phyloP scores from a whole-genome alignment of 768 basidiomycete genomes.

The Tulasnella sp. region DNA sequence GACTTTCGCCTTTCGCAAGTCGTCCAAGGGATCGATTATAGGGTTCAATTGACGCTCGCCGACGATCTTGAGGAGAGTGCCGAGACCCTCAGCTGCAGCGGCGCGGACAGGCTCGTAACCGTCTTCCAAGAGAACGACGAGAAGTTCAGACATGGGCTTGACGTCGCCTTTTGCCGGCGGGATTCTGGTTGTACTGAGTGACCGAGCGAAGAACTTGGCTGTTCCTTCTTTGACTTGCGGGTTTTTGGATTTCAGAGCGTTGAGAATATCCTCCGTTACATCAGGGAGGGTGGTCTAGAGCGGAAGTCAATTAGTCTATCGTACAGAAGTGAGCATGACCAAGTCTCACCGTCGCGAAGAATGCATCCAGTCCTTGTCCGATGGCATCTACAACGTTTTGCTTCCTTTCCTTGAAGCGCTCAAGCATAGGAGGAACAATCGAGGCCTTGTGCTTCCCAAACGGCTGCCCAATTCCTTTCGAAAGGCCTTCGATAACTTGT shows the following conservation, averaged over 20 bases:
- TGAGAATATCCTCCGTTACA: slow-evolving; percentile 69
- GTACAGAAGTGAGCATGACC: not conserved
- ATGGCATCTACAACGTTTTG: slow-evolving; percentile 80
- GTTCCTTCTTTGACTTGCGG: slow-evolving; percentile 94
- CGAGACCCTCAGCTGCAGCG: slow-evolving; percentile 80
- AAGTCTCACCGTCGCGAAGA: slow-evolving; percentile 66
- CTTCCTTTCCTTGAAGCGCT: slow-evolving; percentile 90
- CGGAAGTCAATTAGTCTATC: not conserved
- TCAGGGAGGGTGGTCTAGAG: slow-evolving; percentile 65
- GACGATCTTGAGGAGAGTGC: slow-evolving; percentile 91
- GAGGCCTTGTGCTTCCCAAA: slow-evolving; percentile 67
- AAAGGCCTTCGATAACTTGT: slow-evolving; percentile 71
- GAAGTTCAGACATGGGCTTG: slow-evolving; percentile 66
- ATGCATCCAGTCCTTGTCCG: slow-evolving; percentile 76
- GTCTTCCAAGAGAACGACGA: slow-evolving; percentile 73
- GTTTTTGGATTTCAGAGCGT: slow-evolving; percentile 77
- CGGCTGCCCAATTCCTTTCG: slow-evolving; percentile 60
- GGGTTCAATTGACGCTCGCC: slow-evolving; percentile 88
- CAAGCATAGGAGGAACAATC: slow-evolving; percentile 68
- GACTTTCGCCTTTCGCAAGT: slow-evolving; percentile 82
- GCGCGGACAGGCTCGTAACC: slow-evolving; percentile 78
- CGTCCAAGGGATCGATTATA: slow-evolving; percentile 71
- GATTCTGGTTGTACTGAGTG: slow-evolving; percentile 54
- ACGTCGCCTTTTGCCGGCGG: slow-evolving; percentile 66
- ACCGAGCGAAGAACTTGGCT: slow-evolving; percentile 73